A percentile compares a stretch with the other conserved stretches of the same genome.
phyloP scores from a whole-genome alignment of 2,329 filamentous ascomycete genomes.

The Lecanicillium sp. region DNA sequence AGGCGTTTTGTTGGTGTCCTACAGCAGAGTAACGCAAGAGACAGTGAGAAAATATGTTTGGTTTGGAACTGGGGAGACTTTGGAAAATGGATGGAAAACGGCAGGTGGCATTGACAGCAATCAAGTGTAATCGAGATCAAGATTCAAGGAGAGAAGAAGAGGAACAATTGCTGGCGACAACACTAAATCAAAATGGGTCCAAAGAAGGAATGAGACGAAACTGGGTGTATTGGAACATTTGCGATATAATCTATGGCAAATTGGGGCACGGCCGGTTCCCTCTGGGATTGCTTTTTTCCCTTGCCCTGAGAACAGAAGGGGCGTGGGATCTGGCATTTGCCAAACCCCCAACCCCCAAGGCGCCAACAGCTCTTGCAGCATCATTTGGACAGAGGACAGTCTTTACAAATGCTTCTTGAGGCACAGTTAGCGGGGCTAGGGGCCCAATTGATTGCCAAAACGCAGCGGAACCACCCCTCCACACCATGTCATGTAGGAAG shows the following conservation, averaged over 20 bases:
- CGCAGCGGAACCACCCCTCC: too few species aligned
- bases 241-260: constrained; percentile 2
- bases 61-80: not conserved
- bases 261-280: constrained; percentile 4
- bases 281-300: constrained; percentile 9
- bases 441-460: too few species aligned
- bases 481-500: too few species aligned
- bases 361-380: constrained; percentile 1
- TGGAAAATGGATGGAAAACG: too few species aligned
- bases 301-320: constrained; percentile 5
- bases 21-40: not conserved
- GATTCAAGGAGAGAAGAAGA: not conserved
- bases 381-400: not conserved
- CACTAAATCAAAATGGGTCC: constrained; percentile 3
- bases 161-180: not conserved
- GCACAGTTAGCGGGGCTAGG: too few species aligned
- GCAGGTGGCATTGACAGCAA: too few species aligned
- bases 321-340: constrained; percentile 9
- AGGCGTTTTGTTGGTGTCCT: too few species aligned
- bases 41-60: not conserved
- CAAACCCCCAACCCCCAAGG: too few species aligned
- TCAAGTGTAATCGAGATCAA: too few species aligned
- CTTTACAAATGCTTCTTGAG: too few species aligned
- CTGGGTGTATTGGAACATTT: constrained; percentile 1
- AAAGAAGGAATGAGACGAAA: constrained; percentile 4